Base-by-base conservation (phyloP, 371 early-diverging fungal genomes). In the Mortierella sp. region DNA sequence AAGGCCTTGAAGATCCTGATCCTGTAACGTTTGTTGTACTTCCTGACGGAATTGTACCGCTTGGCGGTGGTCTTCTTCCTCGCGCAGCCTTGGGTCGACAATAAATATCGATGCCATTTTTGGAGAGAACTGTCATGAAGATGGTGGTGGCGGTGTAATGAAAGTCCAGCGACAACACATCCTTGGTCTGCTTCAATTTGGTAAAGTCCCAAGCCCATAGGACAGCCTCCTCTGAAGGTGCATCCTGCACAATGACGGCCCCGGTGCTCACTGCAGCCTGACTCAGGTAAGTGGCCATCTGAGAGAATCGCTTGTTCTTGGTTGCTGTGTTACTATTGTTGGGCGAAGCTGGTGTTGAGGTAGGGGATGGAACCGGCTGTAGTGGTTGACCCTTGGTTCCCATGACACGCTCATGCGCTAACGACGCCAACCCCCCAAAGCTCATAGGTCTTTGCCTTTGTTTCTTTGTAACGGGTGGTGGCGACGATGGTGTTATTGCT, bases 101-200 rank as follows among this genome's bases (percentile, higher is more conserved):
- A 51, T 59, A 67, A 19, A 74, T 74, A 39, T 74, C 74, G n/a
- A 74, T 74, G 2, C 61, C 68, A 6, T 44, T 60, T 60, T 67
- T 74, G 43, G 74, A 74, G 28, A 74, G 60, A 14, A 74, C 51
- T 13, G 74, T 74, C 74, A 74, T 74, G 47, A 55, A 74, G 37
- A 74, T 68, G 1, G 74, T 74, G 2, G 68, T 43, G 7, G 31
- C 16, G 5, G 74, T 67, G 44, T 74, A 74, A 43, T 74, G 74
- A 43, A 74, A 74, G 44, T 74, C 74, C n/a, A 74, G 49, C 10
- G 47, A 54, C 41, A 74, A 9, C 3, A 67, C 74, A 50, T 74
- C 74, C 54, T 67, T 74, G 37, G 74, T 67, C 29, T 74, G 74
- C 51, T 62, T 67, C 44, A 74, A 47, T 37, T 74, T 74, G 14